Evolutionary conservation across 164 flowering plant genomes (phyloP).

Genomic region (Tetrastigma voinierianum): DNA sequence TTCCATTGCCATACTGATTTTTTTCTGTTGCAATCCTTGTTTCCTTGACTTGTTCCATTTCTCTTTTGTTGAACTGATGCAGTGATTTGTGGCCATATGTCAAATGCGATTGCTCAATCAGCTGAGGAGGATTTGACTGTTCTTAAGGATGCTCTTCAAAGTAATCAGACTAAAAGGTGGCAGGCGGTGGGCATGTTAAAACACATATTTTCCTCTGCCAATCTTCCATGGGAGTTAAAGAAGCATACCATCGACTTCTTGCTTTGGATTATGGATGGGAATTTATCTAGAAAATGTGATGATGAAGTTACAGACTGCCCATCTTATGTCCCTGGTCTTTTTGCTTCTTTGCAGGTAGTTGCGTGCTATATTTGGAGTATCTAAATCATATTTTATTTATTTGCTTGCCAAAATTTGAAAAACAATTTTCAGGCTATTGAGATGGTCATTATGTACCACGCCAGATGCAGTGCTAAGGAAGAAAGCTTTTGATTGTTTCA

Average conservation of each 20-base stretch:
- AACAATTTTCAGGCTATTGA: slow-evolving; percentile 58
- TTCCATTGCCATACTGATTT: background rate
- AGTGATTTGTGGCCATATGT: slow-evolving; percentile 80
- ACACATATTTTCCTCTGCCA: slow-evolving; percentile 38
- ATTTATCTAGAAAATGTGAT: slow-evolving; percentile 12
- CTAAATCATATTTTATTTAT: background rate
- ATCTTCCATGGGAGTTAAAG: slow-evolving; percentile 61
- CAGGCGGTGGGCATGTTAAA: slow-evolving; percentile 69
- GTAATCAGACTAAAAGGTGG: slow-evolving; percentile 63
- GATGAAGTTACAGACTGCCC: slow-evolving; percentile 42
- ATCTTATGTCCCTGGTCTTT: slow-evolving; percentile 44
- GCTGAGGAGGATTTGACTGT: slow-evolving; percentile 46
- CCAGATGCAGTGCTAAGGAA: slow-evolving; percentile 52
- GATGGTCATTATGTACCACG: slow-evolving; percentile 60
- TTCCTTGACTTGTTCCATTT: background rate
- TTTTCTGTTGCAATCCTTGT: background rate
- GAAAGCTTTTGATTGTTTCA: slow-evolving; percentile 63
- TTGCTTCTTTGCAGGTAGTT: slow-evolving; percentile 69
- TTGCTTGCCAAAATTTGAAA: slow-evolving; percentile 8
- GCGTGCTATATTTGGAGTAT: slow-evolving; percentile 3
- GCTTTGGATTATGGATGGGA: slow-evolving; percentile 46
- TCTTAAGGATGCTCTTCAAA: slow-evolving; percentile 49
- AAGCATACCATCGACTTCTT: slow-evolving; percentile 58
- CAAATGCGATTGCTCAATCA: slow-evolving; percentile 50
- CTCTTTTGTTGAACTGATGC: slow-evolving; percentile 18